These are phyloP conservation scores for Boletus tylopilopsis DNA, from an alignment of 768 basidiomycete species.

Conservation along the genomic window DNA sequence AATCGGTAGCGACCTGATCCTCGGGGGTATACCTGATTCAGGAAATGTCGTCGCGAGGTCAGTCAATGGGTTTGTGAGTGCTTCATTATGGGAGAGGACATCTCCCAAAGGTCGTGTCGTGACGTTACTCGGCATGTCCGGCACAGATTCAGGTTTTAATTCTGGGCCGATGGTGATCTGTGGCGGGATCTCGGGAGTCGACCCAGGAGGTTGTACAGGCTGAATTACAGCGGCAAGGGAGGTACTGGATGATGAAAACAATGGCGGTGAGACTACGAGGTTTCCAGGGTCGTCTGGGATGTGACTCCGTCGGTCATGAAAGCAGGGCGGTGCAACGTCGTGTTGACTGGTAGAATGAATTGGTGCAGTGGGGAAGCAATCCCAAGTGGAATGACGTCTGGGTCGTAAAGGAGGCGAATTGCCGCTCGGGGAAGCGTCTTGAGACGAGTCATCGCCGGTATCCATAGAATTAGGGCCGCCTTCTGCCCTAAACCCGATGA, in stretches of 20 bases:
- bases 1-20: background rate
- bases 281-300: slow-evolving; percentile 3
- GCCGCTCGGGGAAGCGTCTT: slow-evolving; percentile 23
- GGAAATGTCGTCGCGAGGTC: background rate
- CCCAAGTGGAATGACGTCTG: slow-evolving; percentile 24
- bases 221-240: slow-evolving; percentile 13
- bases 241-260: slow-evolving; percentile 10
- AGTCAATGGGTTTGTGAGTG: slow-evolving; percentile 2
- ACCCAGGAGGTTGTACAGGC: slow-evolving; percentile 2
- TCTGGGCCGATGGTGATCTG: slow-evolving; percentile 4
- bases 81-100: slow-evolving; percentile 8
- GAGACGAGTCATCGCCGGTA: slow-evolving; percentile 31
- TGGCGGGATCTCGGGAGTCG: slow-evolving; percentile 1
- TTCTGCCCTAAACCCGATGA: slow-evolving; percentile 23
- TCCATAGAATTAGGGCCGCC: slow-evolving; percentile 26
- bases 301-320: slow-evolving; percentile 7
- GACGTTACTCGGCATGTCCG: slow-evolving; percentile 9
- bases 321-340: slow-evolving; percentile 8
- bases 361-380: slow-evolving; percentile 9
- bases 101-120: slow-evolving; percentile 12
- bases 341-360: slow-evolving; percentile 9
- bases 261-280: slow-evolving; percentile 13
- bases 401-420: slow-evolving; percentile 19
- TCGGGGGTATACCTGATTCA: background rate
- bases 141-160: slow-evolving; percentile 5